Conservation (phyloP, 805 yeast species). For the Grigorovia yakushimaensis region DNA sequence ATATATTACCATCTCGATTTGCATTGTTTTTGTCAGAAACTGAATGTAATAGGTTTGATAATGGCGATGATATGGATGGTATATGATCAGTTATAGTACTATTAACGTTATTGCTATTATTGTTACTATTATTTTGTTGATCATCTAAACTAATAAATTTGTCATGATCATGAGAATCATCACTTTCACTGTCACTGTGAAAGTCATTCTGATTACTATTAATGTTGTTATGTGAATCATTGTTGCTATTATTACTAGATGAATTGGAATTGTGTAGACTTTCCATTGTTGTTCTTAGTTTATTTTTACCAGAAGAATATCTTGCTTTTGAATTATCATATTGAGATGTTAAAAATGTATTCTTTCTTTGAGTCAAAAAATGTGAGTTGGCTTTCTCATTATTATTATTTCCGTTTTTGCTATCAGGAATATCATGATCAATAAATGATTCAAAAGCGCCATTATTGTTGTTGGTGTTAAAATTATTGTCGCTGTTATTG, state of each 20-base stretch:
- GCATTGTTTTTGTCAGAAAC: background rate
- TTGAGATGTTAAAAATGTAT: conserved; percentile 25
- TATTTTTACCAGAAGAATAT: conserved; percentile 16
- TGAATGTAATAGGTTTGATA: background rate
- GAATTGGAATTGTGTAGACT: background rate
- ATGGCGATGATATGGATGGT: conserved; percentile 1
- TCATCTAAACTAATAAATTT: conserved; percentile 12
- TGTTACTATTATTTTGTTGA: background rate
- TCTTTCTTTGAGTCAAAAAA: conserved; percentile 23
- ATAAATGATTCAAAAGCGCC: background rate
- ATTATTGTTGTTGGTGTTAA: background rate
- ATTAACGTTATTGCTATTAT: background rate
- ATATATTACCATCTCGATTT: background rate
- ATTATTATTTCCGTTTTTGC: conserved; percentile 4
- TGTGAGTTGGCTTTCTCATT: conserved; percentile 10
- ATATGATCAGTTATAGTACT: background rate
- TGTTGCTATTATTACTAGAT: background rate
- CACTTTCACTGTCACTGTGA: background rate
- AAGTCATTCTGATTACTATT: background rate
- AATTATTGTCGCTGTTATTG: conserved; percentile 1
- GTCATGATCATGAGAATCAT: conserved; percentile 5
- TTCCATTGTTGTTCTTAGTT: background rate
- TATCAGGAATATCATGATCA: background rate
- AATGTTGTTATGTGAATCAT: background rate
- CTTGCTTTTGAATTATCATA: conserved; percentile 25